Evolutionary conservation across 2,329 filamentous ascomycete genomes (phyloP), one percentile per base, ranked within the genome.

Genomic region (Sarocladium kiliense): DNA sequence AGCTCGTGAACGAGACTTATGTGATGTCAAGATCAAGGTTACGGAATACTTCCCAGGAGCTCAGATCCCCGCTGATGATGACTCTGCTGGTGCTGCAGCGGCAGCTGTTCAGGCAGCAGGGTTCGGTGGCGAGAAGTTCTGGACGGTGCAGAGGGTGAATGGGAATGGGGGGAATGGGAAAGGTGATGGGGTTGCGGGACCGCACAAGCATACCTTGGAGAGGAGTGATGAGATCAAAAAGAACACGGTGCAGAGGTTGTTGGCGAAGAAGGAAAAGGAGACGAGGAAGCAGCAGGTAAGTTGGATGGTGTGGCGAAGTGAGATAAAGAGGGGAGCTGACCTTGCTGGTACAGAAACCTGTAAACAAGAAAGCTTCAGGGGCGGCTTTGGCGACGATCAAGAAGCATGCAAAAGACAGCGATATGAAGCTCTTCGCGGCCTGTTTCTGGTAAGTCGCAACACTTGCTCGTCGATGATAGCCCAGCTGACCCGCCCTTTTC

Each of bases 11-110:
- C 78, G 87, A 12, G 87, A 91, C 70, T 77, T 91, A n/a, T 93
- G 89, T 67, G 88, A 92, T 68, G 88, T 92, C 60, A 92, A 92
- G 71, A 91, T 92, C 68, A 92, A 91, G 68, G 89, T 92, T 57
- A 91, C 87, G 2, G 88, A 92, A 68, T 89, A 89, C 71, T 86
- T 87, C 54, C 81, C 86, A 10, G 81, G 79, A 66, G 69, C 73
- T 1, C 67, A 71, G 18, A 64, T 74, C 41, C 34, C 67, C 68
- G 44, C 61, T 62, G 50, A 53, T n/a, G 64, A 65, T 18, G 56
- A 61, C 26, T 59, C 57, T 21, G 55, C 55, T 2, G 23, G 3
- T 2, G 21, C 54, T 5, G 57, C 57, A 6, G 57, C 59, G 5
- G 57, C 61, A 6, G 59, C 56, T 6, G 58, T 54, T 10, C 42